phyloP scores from a whole-genome alignment of 2,329 filamentous ascomycete species.

The Trichoderma semiorbis region DNA sequence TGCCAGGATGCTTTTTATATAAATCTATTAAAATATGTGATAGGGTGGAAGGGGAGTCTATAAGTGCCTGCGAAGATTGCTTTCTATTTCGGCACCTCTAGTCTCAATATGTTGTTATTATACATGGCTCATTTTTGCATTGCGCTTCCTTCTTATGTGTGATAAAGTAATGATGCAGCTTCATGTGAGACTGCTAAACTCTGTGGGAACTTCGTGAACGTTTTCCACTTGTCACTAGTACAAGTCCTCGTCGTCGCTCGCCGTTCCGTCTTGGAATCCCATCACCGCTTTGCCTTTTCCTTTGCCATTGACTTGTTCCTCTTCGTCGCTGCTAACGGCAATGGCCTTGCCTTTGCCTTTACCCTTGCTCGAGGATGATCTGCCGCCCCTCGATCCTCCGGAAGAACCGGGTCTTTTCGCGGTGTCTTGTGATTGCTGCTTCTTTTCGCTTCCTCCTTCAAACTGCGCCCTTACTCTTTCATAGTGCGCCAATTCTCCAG shows the following conservation, averaged over 20 bases:
- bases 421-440: conserved; percentile 24
- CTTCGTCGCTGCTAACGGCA: conserved; percentile 32
- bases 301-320: conserved; percentile 37
- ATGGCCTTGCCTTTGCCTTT: conserved; percentile 35
- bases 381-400: conserved; percentile 32
- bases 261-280: conserved; percentile 51
- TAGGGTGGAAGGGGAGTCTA: not conserved
- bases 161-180: not conserved
- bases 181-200: not conserved
- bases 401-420: conserved; percentile 3
- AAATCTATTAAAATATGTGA: not conserved
- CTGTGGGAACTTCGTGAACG: not conserved
- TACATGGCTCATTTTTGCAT: not conserved
- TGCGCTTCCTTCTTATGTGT: not conserved
- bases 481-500: conserved; percentile 89
- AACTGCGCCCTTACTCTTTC: conserved; percentile 79
- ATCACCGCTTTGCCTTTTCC: conserved; percentile 56
- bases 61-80: not conserved
- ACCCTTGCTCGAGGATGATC: conserved; percentile 37
- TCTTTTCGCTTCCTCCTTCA: conserved; percentile 55
- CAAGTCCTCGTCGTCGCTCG: conserved; percentile 54
- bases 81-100: not conserved
- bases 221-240: conserved; percentile 38
- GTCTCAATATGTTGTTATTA: not conserved
- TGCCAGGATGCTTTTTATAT: not conserved